Evolutionary conservation across 352 stramenopile genomes (phyloP).

Genomic region (Phytophthora sp.): DNA sequence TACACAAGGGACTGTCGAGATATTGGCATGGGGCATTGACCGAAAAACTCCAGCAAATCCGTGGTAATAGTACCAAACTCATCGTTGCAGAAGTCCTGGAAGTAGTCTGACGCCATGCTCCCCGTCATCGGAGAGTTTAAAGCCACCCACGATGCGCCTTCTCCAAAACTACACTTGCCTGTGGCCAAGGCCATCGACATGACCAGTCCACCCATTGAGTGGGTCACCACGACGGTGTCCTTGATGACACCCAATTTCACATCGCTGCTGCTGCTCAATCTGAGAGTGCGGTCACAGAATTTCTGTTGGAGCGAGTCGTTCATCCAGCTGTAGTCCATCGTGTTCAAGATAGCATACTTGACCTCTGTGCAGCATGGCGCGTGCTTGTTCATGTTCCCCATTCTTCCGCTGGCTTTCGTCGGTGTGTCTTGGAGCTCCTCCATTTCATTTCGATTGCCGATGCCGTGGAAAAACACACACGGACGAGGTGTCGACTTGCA

Average conservation of each 20-base stretch:
- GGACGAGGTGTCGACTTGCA: conserved; percentile 28
- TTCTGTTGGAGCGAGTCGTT: conserved; percentile 20
- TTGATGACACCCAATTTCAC: background rate
- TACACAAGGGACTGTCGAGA: conserved; percentile 32
- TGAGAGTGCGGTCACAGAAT: conserved; percentile 19
- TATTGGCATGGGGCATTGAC: conserved; percentile 33
- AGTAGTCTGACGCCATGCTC: conserved; percentile 35
- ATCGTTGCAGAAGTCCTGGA: conserved; percentile 34
- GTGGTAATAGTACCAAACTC: conserved; percentile 14
- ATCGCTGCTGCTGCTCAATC: conserved; percentile 15
- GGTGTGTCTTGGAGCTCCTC: conserved; percentile 22
- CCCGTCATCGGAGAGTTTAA: conserved; percentile 30
- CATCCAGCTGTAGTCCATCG: conserved; percentile 19
- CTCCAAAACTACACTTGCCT: conserved; percentile 27
- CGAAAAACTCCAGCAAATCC: conserved; percentile 24
- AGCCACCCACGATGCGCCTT: conserved; percentile 32
- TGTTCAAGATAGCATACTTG: conserved; percentile 31
- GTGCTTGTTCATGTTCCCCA: conserved; percentile 25
- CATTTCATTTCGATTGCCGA: conserved; percentile 15
- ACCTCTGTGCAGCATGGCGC: conserved; percentile 22
- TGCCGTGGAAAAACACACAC: conserved; percentile 29
- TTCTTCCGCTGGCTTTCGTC: conserved; percentile 11
- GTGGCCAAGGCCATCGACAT: conserved; percentile 27
- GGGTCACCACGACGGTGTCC: conserved; percentile 25
- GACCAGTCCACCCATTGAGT: conserved; percentile 23